Percentiles rank a stretch among this genome's conserved stretches.
These are phyloP conservation scores for Astragalus membranaceus DNA, from an alignment of 306 rosid species.

Conservation along the genomic window DNA sequence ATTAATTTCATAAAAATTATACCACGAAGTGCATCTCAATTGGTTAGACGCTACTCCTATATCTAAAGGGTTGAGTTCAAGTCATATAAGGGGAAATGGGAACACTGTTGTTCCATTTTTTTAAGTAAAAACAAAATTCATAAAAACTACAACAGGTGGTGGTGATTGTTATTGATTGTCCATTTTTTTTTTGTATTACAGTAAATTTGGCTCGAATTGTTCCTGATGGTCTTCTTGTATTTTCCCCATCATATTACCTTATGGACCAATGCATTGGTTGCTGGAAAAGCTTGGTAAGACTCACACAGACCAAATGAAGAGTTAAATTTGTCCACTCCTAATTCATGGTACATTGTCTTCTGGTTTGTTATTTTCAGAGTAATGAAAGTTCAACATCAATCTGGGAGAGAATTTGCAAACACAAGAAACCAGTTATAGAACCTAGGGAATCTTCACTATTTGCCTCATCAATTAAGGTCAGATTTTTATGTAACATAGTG, in stretches of 20 bases:
- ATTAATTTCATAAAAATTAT: too few species aligned
- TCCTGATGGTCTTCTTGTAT: slow-evolving; percentile 92
- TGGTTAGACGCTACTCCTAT: too few species aligned
- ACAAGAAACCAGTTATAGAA: slow-evolving; percentile 92
- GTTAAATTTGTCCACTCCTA: slow-evolving; percentile 18
- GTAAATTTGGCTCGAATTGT: slow-evolving; percentile 93
- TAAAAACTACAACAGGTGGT: background rate
- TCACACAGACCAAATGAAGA: slow-evolving; percentile 8
- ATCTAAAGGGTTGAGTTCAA: too few species aligned
- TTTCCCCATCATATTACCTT: too few species aligned
- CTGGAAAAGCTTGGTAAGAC: slow-evolving; percentile 75
- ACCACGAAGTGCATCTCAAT: too few species aligned
- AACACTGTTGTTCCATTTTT: too few species aligned
- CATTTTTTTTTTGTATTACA: slow-evolving; percentile 37
- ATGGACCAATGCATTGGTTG: too few species aligned
- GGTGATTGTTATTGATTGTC: slow-evolving; percentile 4
- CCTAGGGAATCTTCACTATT: slow-evolving; percentile 88
- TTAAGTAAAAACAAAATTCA: background rate
- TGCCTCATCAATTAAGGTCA: slow-evolving; percentile 74
- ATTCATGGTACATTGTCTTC: slow-evolving; percentile 9
- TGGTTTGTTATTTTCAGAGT: slow-evolving; percentile 37
- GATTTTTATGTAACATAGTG: slow-evolving; percentile 1
- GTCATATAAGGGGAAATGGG: too few species aligned
- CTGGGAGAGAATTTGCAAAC: slow-evolving; percentile 92
- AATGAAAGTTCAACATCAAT: slow-evolving; percentile 61